A percentile compares a stretch with the other conserved stretches of the same genome.
Conservation (phyloP, 305 asterid species). For the Euphrasia arctica region DNA sequence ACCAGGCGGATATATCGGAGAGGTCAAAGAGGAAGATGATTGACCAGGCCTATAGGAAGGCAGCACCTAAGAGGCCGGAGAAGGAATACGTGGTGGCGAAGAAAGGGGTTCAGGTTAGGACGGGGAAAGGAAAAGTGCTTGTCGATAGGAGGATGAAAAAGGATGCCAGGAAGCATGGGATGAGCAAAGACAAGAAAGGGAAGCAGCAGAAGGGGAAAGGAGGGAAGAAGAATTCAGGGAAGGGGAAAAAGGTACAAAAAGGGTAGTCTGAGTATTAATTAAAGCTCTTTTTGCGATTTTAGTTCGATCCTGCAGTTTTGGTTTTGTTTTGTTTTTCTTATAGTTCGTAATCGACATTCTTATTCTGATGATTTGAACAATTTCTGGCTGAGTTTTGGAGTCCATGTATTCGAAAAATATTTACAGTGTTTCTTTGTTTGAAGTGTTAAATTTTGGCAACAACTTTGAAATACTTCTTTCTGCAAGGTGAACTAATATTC, state of each 20-base stretch:
- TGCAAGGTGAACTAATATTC: no score
- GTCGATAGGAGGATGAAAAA: conserved; percentile 91
- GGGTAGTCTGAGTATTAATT: conserved; percentile 5
- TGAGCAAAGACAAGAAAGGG: conserved; percentile 52
- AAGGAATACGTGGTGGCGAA: conserved; percentile 90
- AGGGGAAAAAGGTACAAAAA: conserved; percentile 33
- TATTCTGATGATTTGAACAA: no score
- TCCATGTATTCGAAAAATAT: no score
- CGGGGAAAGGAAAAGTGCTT: conserved; percentile 77
- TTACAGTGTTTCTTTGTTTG: no score
- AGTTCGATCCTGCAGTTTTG: background rate
- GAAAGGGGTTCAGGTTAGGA: conserved; percentile 88
- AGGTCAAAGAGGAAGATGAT: conserved; percentile 86
- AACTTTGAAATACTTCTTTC: no score
- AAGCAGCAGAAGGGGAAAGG: conserved; percentile 40
- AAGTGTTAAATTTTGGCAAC: no score
- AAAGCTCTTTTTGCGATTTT: no score
- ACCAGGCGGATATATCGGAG: conserved; percentile 72
- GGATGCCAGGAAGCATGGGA: conserved; percentile 64
- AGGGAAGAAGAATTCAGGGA: conserved; percentile 34
- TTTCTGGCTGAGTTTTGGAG: no score
- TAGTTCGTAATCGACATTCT: no score
- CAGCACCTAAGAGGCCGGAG: conserved; percentile 50
- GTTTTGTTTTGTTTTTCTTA: no score
- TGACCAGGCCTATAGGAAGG: conserved; percentile 78